phyloP scores from a whole-genome alignment of 1,284 basidiomycete species.

The Tremellales sp. region DNA sequence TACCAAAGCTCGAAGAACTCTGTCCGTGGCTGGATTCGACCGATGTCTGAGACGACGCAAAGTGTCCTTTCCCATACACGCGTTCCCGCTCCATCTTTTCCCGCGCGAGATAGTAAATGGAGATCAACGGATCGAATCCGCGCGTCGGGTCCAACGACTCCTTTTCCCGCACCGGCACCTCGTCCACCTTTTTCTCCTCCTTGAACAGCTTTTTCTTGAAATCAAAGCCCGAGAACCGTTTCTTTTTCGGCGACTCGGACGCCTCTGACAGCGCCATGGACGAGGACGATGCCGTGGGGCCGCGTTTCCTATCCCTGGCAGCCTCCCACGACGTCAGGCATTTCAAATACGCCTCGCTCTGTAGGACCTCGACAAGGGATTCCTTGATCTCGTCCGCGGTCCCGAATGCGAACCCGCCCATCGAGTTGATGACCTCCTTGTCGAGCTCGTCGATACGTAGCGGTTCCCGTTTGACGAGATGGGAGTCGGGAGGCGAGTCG shows the following conservation, averaged over 20 bases:
- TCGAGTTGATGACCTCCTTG: conserved; percentile 75
- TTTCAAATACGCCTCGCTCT: conserved; percentile 70
- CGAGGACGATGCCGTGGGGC: conserved; percentile 22
- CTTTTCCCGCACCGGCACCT: conserved; percentile 30
- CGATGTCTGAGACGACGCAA: conserved; percentile 82
- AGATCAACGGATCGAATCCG: conserved; percentile 91
- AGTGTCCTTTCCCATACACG: conserved; percentile 88
- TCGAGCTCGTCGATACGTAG: conserved; percentile 83
- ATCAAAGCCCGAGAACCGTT: conserved; percentile 85
- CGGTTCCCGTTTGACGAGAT: conserved; percentile 83
- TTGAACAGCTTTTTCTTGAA: conserved; percentile 86
- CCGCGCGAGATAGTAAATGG: conserved; percentile 91
- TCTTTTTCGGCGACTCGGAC: conserved; percentile 46
- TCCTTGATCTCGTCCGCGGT: conserved; percentile 77
- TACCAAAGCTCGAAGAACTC: conserved; percentile 58
- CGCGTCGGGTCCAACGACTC: conserved; percentile 72
- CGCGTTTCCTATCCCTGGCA: conserved; percentile 52
- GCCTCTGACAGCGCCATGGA: conserved; percentile 26
- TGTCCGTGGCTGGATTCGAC: conserved; percentile 25
- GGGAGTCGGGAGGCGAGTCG: conserved; percentile 70
- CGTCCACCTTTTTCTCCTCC: conserved; percentile 47
- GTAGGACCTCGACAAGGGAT: conserved; percentile 67
- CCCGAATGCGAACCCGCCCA: conserved; percentile 98
- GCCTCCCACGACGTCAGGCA: conserved; percentile 75
- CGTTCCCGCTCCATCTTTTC: conserved; percentile 93